Evolutionary conservation across 208 protist species (phyloP).

Genomic region (Acanthamoeba lugdunensis): DNA sequence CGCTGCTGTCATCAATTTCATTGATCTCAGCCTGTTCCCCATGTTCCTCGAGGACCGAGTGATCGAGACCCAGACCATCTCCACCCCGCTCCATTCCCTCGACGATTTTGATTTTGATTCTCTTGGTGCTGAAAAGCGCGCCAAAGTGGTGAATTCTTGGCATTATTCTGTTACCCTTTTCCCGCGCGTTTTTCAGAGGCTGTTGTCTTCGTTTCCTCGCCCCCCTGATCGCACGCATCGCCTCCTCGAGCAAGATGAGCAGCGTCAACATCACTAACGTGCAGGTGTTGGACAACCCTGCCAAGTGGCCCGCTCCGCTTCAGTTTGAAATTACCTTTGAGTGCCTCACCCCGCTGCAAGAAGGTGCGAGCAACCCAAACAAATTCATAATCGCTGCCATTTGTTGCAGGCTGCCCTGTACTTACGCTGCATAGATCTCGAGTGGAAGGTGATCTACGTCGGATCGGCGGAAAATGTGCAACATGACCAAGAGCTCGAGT

Average conservation of each 20-base stretch:
- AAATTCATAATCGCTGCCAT: neutral
- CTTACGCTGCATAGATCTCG: conserved; percentile 88
- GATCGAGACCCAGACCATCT: neutral
- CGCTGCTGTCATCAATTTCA: neutral
- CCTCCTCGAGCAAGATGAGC: conserved; percentile 33
- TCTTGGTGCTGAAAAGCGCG: neutral
- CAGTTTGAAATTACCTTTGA: conserved; percentile 90
- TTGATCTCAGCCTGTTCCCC: neutral
- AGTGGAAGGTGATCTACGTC: conserved; percentile 97
- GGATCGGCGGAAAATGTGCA: conserved; percentile 93
- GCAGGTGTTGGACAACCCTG: conserved; percentile 86
- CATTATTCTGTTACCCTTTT: neutral
- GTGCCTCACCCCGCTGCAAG: conserved; percentile 82
- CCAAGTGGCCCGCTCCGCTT: conserved; percentile 83
- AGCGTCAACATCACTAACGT: conserved; percentile 84
- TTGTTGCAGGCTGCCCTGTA: neutral
- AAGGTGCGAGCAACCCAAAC: conserved; percentile 75
- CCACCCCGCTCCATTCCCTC: too few relatives aligned
- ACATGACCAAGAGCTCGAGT: conserved; percentile 96
- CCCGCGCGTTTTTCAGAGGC: neutral
- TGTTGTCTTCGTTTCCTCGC: neutral
- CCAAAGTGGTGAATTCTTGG: neutral
- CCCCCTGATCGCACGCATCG: neutral
- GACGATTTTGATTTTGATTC: too few relatives aligned
- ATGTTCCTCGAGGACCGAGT: neutral